Evolutionary conservation across 495 filamentous ascomycete species (phyloP).

Genomic region (Talaromyces liani): DNA sequence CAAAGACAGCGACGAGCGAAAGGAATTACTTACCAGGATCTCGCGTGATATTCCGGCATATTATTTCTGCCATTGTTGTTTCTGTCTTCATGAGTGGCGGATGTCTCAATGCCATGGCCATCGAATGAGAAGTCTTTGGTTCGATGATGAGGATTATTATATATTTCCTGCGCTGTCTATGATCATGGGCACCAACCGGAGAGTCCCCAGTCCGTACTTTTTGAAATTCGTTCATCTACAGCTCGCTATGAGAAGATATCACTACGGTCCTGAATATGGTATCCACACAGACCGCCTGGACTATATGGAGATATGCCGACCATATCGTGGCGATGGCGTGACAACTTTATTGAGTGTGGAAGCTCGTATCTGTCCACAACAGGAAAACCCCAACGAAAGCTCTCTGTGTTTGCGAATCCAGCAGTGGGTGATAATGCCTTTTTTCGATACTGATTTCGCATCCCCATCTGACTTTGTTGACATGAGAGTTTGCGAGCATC

Average conservation of each 20-base stretch:
- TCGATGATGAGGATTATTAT: slow-evolving; percentile 1
- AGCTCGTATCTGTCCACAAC: slow-evolving; percentile 11
- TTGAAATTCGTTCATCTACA: slow-evolving; percentile 14
- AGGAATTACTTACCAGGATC: slow-evolving; percentile 2
- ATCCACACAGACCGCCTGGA: slow-evolving; percentile 10
- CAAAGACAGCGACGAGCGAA: background rate
- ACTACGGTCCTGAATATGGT: slow-evolving; percentile 14
- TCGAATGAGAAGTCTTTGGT: slow-evolving; percentile 6
- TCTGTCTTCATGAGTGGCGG: slow-evolving; percentile 12
- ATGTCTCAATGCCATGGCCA: slow-evolving; percentile 3
- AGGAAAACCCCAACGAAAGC: background rate
- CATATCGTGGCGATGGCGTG: slow-evolving; percentile 6
- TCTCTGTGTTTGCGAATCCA: slow-evolving; percentile 14
- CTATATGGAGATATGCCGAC: slow-evolving; percentile 11
- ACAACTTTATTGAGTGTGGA: slow-evolving; percentile 14
- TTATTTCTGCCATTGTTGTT: slow-evolving; percentile 14
- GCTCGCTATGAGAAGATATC: slow-evolving; percentile 16
- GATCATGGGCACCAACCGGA: background rate
- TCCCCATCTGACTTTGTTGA: slow-evolving; percentile 9
- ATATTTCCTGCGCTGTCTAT: slow-evolving; percentile 3
- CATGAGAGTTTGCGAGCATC: slow-evolving; percentile 12
- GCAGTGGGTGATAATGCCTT: slow-evolving; percentile 12
- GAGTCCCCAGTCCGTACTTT: slow-evolving; percentile 9
- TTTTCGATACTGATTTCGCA: slow-evolving; percentile 7
- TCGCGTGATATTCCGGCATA: slow-evolving; percentile 14